These are phyloP conservation scores for Typha latifolia DNA, from an alignment of 176 grass and related monocot genomes.

Conservation along the genomic window DNA sequence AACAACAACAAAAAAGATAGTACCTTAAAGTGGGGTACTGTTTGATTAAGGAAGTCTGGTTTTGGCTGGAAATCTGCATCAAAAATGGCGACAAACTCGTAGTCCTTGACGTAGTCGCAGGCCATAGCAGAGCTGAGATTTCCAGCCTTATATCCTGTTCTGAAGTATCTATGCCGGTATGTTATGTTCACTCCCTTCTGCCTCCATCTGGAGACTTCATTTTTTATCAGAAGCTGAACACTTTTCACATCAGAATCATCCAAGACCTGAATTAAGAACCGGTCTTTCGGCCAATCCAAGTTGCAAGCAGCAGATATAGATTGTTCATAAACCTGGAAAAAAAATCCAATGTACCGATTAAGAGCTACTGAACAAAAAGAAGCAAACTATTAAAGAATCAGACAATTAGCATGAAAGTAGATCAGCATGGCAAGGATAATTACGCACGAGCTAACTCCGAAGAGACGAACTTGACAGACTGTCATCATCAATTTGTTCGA, in stretches of 20 bases:
- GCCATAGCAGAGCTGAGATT: slow-evolving; percentile 86
- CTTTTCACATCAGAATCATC: slow-evolving; percentile 70
- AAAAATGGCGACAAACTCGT: slow-evolving; percentile 78
- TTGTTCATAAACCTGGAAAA: slow-evolving; percentile 79
- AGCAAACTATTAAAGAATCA: no score
- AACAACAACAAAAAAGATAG: not conserved
- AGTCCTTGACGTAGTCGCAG: slow-evolving; percentile 82
- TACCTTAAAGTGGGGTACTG: slow-evolving; percentile 86
- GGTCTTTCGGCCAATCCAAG: slow-evolving; percentile 69
- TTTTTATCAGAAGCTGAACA: slow-evolving; percentile 55
- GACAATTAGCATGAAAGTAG: no score
- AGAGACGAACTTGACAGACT: no score
- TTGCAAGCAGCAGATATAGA: slow-evolving; percentile 70
- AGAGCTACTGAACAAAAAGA: no score
- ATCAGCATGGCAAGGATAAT: no score
- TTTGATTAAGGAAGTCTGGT: slow-evolving; percentile 59
- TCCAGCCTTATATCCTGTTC: slow-evolving; percentile 83
- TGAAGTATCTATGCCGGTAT: slow-evolving; percentile 58
- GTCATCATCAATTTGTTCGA: no score
- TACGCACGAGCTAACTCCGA: no score
- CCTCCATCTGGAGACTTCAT: slow-evolving; percentile 72
- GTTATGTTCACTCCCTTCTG: slow-evolving; percentile 54
- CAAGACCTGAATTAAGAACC: slow-evolving; percentile 61
- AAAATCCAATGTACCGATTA: not conserved
- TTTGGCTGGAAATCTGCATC: slow-evolving; percentile 84